Conservation (phyloP, 1,284 basidiomycete genomes). For the Rhodotorula sp. region DNA sequence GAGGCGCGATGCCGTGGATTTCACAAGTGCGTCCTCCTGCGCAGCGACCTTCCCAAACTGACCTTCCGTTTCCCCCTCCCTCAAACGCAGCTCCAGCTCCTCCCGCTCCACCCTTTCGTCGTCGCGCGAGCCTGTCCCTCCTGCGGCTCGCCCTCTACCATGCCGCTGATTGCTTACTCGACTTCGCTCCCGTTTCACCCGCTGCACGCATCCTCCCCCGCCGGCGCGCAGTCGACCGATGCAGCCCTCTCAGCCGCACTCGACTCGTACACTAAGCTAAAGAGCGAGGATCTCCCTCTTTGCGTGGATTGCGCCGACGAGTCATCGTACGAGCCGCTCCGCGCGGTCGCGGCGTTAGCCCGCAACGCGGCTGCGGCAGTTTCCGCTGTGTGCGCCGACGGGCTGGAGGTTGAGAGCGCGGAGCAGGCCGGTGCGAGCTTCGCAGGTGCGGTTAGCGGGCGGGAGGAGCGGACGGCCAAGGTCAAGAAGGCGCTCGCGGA, state of each 20-base stretch:
- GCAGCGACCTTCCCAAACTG: not conserved
- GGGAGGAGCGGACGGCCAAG: too few relatives aligned
- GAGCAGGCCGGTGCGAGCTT: too few relatives aligned
- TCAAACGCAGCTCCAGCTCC: not conserved
- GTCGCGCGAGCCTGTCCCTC: not conserved
- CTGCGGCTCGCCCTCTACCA: not conserved
- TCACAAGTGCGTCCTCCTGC: slow-evolving; percentile 2
- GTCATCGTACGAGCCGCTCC: not conserved
- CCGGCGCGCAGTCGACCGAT: too few relatives aligned
- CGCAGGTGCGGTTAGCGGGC: too few relatives aligned
- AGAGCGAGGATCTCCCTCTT: not conserved
- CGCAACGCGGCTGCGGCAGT: too few relatives aligned
- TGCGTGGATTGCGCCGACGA: slow-evolving; percentile 3
- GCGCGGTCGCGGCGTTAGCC: not conserved
- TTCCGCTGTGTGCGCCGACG: too few relatives aligned
- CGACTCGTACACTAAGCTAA: too few relatives aligned
- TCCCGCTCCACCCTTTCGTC: not conserved
- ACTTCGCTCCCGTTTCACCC: slow-evolving; percentile 14
- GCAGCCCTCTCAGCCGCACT: too few relatives aligned
- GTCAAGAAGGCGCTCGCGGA: too few relatives aligned
- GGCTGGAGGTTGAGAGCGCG: too few relatives aligned
- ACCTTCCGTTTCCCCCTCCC: not conserved
- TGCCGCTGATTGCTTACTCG: not conserved
- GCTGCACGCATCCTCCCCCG: not conserved
- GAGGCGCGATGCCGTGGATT: not conserved